Conservation (phyloP, 2,329 filamentous ascomycete species). For the Hymenotorrendiella dingleyae region DNA sequence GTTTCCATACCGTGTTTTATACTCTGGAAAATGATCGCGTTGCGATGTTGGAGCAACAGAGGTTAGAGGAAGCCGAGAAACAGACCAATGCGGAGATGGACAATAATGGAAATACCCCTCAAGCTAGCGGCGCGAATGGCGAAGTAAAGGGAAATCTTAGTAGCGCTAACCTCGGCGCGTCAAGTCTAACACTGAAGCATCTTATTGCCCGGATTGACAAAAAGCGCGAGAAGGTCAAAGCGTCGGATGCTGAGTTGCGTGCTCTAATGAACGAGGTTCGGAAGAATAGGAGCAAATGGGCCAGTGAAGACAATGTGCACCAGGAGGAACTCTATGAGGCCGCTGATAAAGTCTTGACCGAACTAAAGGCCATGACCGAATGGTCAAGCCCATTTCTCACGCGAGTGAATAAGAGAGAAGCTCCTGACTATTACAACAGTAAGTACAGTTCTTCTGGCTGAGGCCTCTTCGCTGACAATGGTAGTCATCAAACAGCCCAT, state of each 20-base stretch:
- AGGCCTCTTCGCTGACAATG: constrained; percentile 26
- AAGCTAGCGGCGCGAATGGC: constrained; percentile 43
- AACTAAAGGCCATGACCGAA: constrained; percentile 94
- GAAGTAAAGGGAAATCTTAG: constrained; percentile 83
- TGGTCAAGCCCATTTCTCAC: constrained; percentile 95
- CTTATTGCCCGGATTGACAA: constrained; percentile 92
- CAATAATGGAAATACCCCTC: constrained; percentile 48
- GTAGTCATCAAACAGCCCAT: constrained; percentile 92
- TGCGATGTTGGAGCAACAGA: constrained; percentile 96
- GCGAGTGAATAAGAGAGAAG: constrained; percentile 93
- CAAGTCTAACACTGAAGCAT: constrained; percentile 92
- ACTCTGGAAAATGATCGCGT: constrained; percentile 92
- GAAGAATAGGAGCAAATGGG: constrained; percentile 98
- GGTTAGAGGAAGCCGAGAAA: constrained; percentile 91
- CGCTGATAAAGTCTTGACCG: constrained; percentile 91
- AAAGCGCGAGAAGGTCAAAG: constrained; percentile 82
- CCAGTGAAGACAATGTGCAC: constrained; percentile 92
- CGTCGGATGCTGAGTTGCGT: constrained; percentile 87
- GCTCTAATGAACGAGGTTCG: constrained; percentile 94
- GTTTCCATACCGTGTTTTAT: constrained; percentile 91
- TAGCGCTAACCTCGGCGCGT: constrained; percentile 90
- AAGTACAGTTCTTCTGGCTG: constrained; percentile 37
- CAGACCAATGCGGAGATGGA: constrained; percentile 96
- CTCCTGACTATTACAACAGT: constrained; percentile 90
- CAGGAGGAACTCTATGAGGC: constrained; percentile 98